Conservation (phyloP, 192 early-diverging fungal species). For the Ramicandelaber brevisporus region DNA sequence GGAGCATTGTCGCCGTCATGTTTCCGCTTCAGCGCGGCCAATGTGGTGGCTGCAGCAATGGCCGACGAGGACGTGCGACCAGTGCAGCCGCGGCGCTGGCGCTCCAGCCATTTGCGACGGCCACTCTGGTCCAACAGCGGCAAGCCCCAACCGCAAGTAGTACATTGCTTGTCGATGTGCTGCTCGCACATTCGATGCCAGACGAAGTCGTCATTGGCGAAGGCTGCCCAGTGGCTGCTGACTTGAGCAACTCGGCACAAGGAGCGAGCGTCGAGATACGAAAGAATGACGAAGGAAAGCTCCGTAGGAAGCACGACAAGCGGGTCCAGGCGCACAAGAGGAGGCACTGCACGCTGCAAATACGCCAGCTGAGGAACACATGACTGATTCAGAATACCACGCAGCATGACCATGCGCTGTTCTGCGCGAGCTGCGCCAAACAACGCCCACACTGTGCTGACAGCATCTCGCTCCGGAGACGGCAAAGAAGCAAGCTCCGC, state of each 20-base stretch:
- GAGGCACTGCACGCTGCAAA: slow-evolving; percentile 37
- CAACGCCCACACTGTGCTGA: slow-evolving; percentile 39
- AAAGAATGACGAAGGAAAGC: slow-evolving; percentile 57
- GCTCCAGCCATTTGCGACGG: slow-evolving; percentile 13
- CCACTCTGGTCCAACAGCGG: slow-evolving; percentile 47
- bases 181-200: slow-evolving; percentile 97
- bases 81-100: too few species aligned
- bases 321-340: slow-evolving; percentile 62
- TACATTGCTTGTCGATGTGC: slow-evolving; percentile 89
- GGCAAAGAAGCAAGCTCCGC: slow-evolving; percentile 31
- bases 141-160: slow-evolving; percentile 90
- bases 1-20: too few species aligned
- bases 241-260: slow-evolving; percentile 84
- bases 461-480: slow-evolving; percentile 22
- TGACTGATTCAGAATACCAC: slow-evolving; percentile 52
- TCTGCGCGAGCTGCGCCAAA: slow-evolving; percentile 39
- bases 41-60: too few species aligned
- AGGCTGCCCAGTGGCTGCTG: slow-evolving; percentile 42
- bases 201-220: slow-evolving; percentile 77
- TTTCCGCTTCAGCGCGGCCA: too few species aligned
- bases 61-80: too few species aligned
- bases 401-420: slow-evolving; percentile 36
- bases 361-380: slow-evolving; percentile 74
- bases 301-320: slow-evolving; percentile 48
- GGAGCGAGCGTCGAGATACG: slow-evolving; percentile 74